A percentile compares a stretch with the other conserved stretches of the same genome.
Evolutionary conservation across 441 rosid genomes (phyloP).

Genomic region (Aleurites moluccanus): DNA sequence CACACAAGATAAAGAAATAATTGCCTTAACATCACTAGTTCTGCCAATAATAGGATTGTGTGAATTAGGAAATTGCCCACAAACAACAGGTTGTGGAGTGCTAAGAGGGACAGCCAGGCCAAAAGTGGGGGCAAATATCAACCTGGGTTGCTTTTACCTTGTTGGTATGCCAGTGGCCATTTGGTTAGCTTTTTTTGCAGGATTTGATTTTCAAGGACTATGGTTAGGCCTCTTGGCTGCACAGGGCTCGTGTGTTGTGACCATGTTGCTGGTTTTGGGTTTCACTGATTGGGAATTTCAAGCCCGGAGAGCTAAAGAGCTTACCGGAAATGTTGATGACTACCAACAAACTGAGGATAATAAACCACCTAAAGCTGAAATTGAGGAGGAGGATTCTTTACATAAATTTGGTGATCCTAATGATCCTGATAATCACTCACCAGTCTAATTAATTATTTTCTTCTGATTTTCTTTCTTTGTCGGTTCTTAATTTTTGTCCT

Average conservation of each 20-base stretch:
- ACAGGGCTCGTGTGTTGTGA: constrained; percentile 63
- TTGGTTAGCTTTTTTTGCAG: constrained; percentile 55
- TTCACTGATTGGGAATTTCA: constrained; percentile 76
- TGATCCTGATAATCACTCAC: constrained; percentile 11
- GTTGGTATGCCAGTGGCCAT: constrained; percentile 87
- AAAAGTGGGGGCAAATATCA: constrained; percentile 71
- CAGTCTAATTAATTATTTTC: constrained; percentile 20
- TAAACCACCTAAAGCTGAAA: constrained; percentile 36
- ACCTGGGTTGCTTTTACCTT: constrained; percentile 75
- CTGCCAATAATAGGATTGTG: constrained; percentile 84
- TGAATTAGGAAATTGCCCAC: constrained; percentile 95
- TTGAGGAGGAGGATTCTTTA: constrained; percentile 35
- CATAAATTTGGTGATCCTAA: constrained; percentile 25
- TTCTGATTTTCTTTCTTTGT: not conserved
- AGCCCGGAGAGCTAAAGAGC: constrained; percentile 58
- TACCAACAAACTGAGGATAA: constrained; percentile 25
- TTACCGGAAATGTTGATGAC: constrained; percentile 44
- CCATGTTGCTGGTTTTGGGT: constrained; percentile 69
- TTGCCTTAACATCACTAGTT: constrained; percentile 56
- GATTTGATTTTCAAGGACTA: constrained; percentile 68
- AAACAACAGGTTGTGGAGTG: constrained; percentile 88
- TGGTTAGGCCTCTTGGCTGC: constrained; percentile 92
- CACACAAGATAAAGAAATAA: constrained; percentile 63
- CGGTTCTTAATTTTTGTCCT: constrained; percentile 1
- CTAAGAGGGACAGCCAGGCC: constrained; percentile 90